A percentile compares a stretch with the other conserved stretches of the same genome.
These are phyloP conservation scores for Anastatica hierochuntica DNA, from an alignment of 345 rosid species.

Conservation along the genomic window DNA sequence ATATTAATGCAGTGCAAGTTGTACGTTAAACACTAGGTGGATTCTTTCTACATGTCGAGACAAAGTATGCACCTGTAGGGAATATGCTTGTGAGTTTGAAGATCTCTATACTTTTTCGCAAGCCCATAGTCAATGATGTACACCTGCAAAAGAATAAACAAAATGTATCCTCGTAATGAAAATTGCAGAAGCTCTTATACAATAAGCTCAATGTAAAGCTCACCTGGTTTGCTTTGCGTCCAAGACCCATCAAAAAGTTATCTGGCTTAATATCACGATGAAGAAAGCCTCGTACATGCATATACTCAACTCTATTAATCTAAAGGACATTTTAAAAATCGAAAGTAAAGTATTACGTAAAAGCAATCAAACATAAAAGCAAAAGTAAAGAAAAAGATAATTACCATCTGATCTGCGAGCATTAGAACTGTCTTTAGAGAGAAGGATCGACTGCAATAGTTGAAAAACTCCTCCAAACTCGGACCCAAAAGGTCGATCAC, in stretches of 20 bases:
- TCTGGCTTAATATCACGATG: conserved; percentile 99
- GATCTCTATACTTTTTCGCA: too few relatives aligned
- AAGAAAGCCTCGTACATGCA: conserved; percentile 89
- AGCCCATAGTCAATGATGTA: too few relatives aligned
- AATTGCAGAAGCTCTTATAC: background rate
- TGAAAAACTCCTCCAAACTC: conserved; percentile 81
- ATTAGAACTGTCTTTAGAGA: too few relatives aligned
- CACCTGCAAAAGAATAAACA: conserved; percentile 15
- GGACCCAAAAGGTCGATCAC: conserved; percentile 90
- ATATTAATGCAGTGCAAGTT: background rate
- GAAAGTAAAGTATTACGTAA: background rate
- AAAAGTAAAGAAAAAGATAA: background rate
- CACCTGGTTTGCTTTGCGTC: conserved; percentile 97
- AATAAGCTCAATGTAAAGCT: too few relatives aligned
- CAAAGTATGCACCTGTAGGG: conserved; percentile 21
- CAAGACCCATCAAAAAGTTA: conserved; percentile 94
- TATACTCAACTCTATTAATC: conserved; percentile 91
- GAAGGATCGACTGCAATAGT: conserved; percentile 70
- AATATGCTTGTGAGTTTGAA: conserved; percentile 31
- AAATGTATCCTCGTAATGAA: background rate
- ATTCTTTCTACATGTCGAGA: background rate
- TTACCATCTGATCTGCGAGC: too few relatives aligned
- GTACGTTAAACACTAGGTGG: background rate
- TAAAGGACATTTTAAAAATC: background rate
- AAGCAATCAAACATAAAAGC: background rate